A percentile compares a stretch with the other conserved stretches of the same genome.
phyloP scores from a whole-genome alignment of 805 yeast species.

The Ogataea sp. region DNA sequence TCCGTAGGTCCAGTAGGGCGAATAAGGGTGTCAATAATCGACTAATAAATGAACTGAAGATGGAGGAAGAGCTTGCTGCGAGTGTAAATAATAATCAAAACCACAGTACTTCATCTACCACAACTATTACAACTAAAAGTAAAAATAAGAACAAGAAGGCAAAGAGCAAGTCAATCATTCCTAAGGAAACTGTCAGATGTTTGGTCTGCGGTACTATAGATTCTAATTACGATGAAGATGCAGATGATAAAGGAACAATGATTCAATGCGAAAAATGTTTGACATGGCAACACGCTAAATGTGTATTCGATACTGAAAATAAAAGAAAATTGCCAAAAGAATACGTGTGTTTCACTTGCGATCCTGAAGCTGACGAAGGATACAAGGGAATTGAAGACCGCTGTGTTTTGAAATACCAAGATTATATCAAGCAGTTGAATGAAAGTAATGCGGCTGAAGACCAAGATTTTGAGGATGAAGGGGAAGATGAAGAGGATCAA shows the following conservation, averaged over 20 bases:
- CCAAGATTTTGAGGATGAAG: conserved; percentile 4
- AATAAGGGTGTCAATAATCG: conserved; percentile 5
- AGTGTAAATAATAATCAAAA: too few species aligned
- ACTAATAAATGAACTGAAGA: conserved; percentile 10
- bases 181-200: conserved; percentile 46
- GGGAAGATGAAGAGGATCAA: conserved; percentile 2
- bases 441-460: conserved; percentile 3
- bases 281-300: conserved; percentile 66
- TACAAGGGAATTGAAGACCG: conserved; percentile 2
- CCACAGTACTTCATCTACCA: too few species aligned
- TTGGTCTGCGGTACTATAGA: conserved; percentile 54
- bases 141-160: conserved; percentile 14
- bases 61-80: conserved; percentile 14
- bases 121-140: too few species aligned
- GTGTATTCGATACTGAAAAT: conserved; percentile 44
- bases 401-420: conserved; percentile 22
- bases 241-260: conserved; percentile 48
- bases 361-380: conserved; percentile 17
- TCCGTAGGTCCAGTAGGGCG: conserved; percentile 1
- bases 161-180: conserved; percentile 8
- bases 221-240: conserved; percentile 48
- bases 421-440: conserved; percentile 11
- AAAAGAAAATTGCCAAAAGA: conserved; percentile 32
- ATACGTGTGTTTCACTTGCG: conserved; percentile 51
- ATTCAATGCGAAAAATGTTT: conserved; percentile 58